phyloP scores from a whole-genome alignment of 1,284 basidiomycete genomes.

The Ustilago trichophora region DNA sequence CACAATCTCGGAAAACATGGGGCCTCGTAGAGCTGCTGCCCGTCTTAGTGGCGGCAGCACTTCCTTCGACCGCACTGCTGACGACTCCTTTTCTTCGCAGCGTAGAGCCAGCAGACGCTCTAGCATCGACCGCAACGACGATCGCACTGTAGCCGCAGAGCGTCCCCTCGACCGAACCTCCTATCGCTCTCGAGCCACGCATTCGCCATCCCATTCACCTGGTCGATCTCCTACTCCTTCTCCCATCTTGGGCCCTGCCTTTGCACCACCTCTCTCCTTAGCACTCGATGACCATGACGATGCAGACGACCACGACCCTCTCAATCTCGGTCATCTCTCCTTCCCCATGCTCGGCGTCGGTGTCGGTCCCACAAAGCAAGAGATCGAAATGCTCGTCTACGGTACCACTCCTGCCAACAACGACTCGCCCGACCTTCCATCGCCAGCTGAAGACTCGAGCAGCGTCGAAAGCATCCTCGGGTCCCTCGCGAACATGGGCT shows the following conservation, averaged over 20 bases:
- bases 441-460: slow-evolving; percentile 19
- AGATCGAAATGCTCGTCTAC: slow-evolving; percentile 58
- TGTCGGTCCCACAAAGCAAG: slow-evolving; percentile 54
- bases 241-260: slow-evolving; percentile 54
- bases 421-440: slow-evolving; percentile 8
- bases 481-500: slow-evolving; percentile 47
- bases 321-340: slow-evolving; percentile 56
- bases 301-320: slow-evolving; percentile 15
- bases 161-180: slow-evolving; percentile 20
- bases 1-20: slow-evolving; percentile 43
- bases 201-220: slow-evolving; percentile 25
- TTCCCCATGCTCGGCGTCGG: slow-evolving; percentile 55
- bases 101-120: slow-evolving; percentile 35
- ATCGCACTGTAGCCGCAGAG: slow-evolving; percentile 34
- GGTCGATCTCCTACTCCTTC: slow-evolving; percentile 58
- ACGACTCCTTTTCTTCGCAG: slow-evolving; percentile 33
- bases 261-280: slow-evolving; percentile 12
- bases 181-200: slow-evolving; percentile 34
- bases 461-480: slow-evolving; percentile 37
- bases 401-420: slow-evolving; percentile 24
- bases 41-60: slow-evolving; percentile 38
- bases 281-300: slow-evolving; percentile 6
- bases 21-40: slow-evolving; percentile 29
- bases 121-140: slow-evolving; percentile 44
- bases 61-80: slow-evolving; percentile 27